phyloP scores from a whole-genome alignment of 306 rosid species.

The Cucumis hystrix region DNA sequence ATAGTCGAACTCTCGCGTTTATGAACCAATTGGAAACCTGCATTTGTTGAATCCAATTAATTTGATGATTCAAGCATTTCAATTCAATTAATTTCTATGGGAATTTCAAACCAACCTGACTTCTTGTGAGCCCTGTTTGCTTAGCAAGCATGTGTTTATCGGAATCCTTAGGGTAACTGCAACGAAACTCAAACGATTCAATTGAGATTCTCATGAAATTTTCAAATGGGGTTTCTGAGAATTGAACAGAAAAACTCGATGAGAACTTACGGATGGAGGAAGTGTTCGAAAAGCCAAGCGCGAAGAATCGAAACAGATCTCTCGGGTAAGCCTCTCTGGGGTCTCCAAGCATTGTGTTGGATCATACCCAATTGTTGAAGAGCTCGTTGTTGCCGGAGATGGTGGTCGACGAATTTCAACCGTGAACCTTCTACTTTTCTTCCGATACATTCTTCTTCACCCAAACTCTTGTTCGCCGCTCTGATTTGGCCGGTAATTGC shows the following conservation, averaged over 20 bases:
- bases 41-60: not conserved
- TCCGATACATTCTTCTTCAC: constrained; percentile 69
- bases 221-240: not conserved
- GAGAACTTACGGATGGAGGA: constrained; percentile 84
- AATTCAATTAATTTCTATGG: not conserved
- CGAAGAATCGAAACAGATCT: constrained; percentile 94
- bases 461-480: constrained; percentile 62
- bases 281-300: constrained; percentile 99
- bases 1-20: constrained; percentile 87
- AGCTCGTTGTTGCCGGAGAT: constrained; percentile 81
- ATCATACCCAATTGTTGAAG: constrained; percentile 96
- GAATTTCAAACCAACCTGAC: constrained; percentile 48
- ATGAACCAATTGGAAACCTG: constrained; percentile 99
- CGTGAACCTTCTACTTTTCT: constrained; percentile 75
- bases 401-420: constrained; percentile 81
- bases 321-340: constrained; percentile 94
- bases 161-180: constrained; percentile 92
- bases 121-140: constrained; percentile 90
- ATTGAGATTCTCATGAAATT: not conserved
- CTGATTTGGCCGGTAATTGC: constrained; percentile 63
- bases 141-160: constrained; percentile 94
- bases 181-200: constrained; percentile 8
- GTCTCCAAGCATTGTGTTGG: constrained; percentile 99
- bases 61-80: not conserved
- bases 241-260: not conserved